Conservation (phyloP, 768 basidiomycete species). For the Tubosaeta brunneosetosa region DNA sequence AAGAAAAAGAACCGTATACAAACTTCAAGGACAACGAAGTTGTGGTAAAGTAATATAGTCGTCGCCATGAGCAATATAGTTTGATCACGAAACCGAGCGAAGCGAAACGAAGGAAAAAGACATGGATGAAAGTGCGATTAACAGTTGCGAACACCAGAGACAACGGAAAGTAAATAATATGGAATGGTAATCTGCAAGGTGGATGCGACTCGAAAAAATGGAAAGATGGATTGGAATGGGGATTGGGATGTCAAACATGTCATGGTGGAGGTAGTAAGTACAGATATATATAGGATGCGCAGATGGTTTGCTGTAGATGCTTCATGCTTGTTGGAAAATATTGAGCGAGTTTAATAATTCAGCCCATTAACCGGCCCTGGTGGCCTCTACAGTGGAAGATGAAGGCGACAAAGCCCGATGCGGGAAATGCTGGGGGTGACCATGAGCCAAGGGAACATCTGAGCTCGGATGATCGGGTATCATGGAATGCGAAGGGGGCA, state of each 20-base stretch:
- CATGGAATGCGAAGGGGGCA: slow-evolving; percentile 31
- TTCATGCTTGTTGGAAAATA: slow-evolving; percentile 37
- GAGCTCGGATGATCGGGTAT: slow-evolving; percentile 35
- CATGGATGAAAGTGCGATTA: slow-evolving; percentile 28
- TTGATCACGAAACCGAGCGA: slow-evolving; percentile 15
- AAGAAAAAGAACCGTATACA: slow-evolving; percentile 16
- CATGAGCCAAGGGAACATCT: slow-evolving; percentile 28
- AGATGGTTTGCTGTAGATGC: slow-evolving; percentile 37
- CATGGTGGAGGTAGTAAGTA: slow-evolving; percentile 33
- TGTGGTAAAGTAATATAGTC: slow-evolving; percentile 32
- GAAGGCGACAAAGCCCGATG: slow-evolving; percentile 37
- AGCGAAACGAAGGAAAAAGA: slow-evolving; percentile 13
- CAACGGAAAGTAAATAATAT: slow-evolving; percentile 26
- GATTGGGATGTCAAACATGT: slow-evolving; percentile 32
- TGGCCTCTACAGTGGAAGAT: slow-evolving; percentile 36
- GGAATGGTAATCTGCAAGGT: slow-evolving; percentile 25
- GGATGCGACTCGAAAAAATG: slow-evolving; percentile 26
- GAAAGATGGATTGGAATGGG: slow-evolving; percentile 24
- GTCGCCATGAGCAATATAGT: slow-evolving; percentile 29
- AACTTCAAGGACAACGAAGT: slow-evolving; percentile 14
- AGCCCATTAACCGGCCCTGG: slow-evolving; percentile 37
- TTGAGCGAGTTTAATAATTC: slow-evolving; percentile 36
- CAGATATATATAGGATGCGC: slow-evolving; percentile 39
- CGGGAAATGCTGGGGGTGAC: slow-evolving; percentile 36
- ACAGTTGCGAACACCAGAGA: slow-evolving; percentile 21